Conservation (phyloP, 2,329 filamentous ascomycete species). For the Lecanosticta acicola region DNA sequence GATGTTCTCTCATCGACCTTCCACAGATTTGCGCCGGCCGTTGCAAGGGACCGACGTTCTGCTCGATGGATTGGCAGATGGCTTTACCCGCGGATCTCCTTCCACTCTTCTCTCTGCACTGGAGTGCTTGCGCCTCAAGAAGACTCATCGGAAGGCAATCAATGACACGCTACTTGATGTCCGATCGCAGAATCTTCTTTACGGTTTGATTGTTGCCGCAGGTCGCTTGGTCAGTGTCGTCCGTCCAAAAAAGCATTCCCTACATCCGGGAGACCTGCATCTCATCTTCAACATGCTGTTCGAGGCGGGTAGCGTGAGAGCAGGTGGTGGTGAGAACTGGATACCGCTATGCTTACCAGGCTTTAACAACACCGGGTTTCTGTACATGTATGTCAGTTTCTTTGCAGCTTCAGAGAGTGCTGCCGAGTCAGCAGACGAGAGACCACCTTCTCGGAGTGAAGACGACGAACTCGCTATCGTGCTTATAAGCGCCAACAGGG, state of each 20-base stretch:
- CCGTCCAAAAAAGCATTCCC: slow-evolving; percentile 84
- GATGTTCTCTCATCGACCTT: slow-evolving; percentile 84
- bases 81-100: slow-evolving; percentile 86
- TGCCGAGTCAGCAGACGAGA: slow-evolving; percentile 7
- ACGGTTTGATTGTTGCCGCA: slow-evolving; percentile 87
- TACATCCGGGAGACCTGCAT: slow-evolving; percentile 92
- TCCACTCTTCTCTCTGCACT: slow-evolving; percentile 82
- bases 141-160: slow-evolving; percentile 77
- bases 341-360: slow-evolving; percentile 91
- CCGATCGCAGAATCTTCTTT: slow-evolving; percentile 72
- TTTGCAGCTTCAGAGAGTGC: slow-evolving; percentile 54
- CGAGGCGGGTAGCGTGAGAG: slow-evolving; percentile 84
- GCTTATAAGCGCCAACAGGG: slow-evolving; percentile 85
- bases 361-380: slow-evolving; percentile 92
- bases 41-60: slow-evolving; percentile 87
- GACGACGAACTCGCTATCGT: slow-evolving; percentile 76
- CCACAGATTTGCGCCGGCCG: slow-evolving; percentile 85
- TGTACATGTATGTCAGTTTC: slow-evolving; percentile 99
- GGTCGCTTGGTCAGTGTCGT: slow-evolving; percentile 92
- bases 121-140: slow-evolving; percentile 88
- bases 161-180: slow-evolving; percentile 81
- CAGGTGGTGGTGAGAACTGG: slow-evolving; percentile 94
- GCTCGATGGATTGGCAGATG: slow-evolving; percentile 86
- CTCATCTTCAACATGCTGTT: slow-evolving; percentile 99
- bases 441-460: slow-evolving; percentile 18